phyloP scores from a whole-genome alignment of 2,329 filamentous ascomycete genomes.

The Colletotrichum theobromicola region DNA sequence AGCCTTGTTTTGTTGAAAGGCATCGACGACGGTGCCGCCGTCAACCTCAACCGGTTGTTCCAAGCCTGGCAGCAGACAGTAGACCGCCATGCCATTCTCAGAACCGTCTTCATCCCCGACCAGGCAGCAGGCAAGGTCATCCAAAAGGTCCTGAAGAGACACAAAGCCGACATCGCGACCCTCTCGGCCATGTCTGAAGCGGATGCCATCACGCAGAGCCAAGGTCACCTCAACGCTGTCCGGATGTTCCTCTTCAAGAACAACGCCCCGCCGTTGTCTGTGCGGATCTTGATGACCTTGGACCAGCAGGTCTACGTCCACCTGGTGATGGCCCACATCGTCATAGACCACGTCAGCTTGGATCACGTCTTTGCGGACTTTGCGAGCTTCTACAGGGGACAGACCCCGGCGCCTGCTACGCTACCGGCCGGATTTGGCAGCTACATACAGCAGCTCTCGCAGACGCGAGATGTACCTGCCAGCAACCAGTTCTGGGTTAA shows the following conservation, averaged over 20 bases:
- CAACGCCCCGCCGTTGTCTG: neutral
- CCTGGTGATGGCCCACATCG: neutral
- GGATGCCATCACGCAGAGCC: neutral
- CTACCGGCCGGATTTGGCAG: neutral
- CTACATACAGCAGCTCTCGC: neutral
- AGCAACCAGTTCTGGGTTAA: neutral
- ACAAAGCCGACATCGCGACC: neutral
- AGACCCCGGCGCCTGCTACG: neutral
- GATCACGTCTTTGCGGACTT: neutral
- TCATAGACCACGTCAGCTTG: conserved; percentile 14
- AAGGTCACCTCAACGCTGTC: neutral
- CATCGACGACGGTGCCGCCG: neutral
- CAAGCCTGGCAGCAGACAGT: conserved; percentile 60
- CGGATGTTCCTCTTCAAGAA: neutral
- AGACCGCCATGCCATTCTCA: conserved; percentile 64
- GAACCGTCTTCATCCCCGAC: conserved; percentile 64
- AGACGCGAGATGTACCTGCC: neutral
- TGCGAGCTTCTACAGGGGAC: neutral
- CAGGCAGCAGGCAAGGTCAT: conserved; percentile 34
- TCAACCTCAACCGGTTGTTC: conserved; percentile 52
- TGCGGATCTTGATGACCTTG: neutral
- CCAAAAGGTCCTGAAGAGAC: conserved; percentile 34
- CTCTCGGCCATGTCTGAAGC: neutral
- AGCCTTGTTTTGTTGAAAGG: conserved; percentile 36
- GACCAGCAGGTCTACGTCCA: neutral